Evolutionary conservation across 768 basidiomycete genomes (phyloP).

Genomic region (Rhodosporidiobolus sp.): DNA sequence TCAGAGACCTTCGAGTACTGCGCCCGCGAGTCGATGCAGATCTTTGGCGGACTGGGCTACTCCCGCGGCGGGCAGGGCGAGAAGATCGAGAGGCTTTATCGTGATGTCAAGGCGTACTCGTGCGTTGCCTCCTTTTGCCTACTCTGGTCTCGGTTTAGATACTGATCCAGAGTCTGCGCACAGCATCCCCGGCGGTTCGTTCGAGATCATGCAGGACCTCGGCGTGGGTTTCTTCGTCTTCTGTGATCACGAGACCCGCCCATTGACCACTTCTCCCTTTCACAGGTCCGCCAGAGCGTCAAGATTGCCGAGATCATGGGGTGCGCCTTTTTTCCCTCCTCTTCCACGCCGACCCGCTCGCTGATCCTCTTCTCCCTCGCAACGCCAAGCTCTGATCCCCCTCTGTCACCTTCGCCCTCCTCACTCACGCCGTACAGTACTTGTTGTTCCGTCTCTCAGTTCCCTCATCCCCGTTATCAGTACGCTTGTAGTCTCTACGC

Average conservation of each 20-base stretch:
- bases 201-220: conserved; percentile 20
- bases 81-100: conserved; percentile 32
- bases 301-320: conserved; percentile 42
- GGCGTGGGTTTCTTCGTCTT: not conserved
- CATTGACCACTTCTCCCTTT: too few relatives aligned
- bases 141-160: too few relatives aligned
- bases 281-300: conserved; percentile 21
- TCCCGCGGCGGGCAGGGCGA: conserved; percentile 37
- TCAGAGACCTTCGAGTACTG: conserved; percentile 38
- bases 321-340: not conserved
- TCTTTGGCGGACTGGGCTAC: conserved; percentile 36
- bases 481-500: too few relatives aligned
- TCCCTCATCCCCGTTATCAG: not conserved
- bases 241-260: not conserved
- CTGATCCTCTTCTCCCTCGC: not conserved
- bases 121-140: not conserved
- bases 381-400: conserved; percentile 5
- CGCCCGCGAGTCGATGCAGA: conserved; percentile 25
- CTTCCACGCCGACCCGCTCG: too few relatives aligned
- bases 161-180: too few relatives aligned
- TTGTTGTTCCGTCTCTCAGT: not conserved
- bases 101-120: conserved; percentile 14
- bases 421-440: not conserved
- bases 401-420: not conserved
- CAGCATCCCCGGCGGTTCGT: conserved; percentile 29